Base-by-base conservation (phyloP, 805 yeast species). In the Metschnikowia vanudenii region DNA sequence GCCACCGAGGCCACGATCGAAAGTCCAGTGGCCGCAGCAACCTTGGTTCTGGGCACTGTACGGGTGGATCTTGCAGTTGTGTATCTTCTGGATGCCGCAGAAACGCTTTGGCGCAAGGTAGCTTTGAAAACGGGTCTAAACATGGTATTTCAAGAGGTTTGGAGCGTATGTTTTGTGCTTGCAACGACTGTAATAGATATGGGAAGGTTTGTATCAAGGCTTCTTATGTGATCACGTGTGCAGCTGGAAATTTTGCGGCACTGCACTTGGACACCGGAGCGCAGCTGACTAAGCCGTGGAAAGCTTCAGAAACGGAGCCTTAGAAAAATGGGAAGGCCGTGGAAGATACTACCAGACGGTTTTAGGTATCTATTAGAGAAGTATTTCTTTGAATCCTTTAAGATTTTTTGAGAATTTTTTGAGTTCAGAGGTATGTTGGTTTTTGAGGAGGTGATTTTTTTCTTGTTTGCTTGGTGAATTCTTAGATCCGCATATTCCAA, bases 81-180 rank as follows among this genome's bases (percentile, higher is more conserved):
- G 37, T 41, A 41, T 17, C 51, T 44, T 31, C 57, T 45, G 33
- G 48, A 16, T 18, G 44, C 33, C 2, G 41, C 35, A n/a, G 36
- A 19, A 12, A 24, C 30, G 24, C 42, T 42, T 13, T 39, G 49
- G 48, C 56, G 58, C 44, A 52, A 35, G 3, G 48, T 32, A 41
- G 44, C 39, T 41, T 37, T 46, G 43, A 51, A 45, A 17, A 41
- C 49, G 19, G 55, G 45, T 51, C 56, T 54, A 39, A 50, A 53
- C 58, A 54, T 54, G 35, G 35, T 12, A 22, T 22, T 33, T 40
- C 33, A 24, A n/a, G 19, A 12, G 9, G 32, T 30, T 34, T 26
- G 17, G 33, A 26, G 29, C 8, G 29, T 9, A 11, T 5, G 28
- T 8, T 26, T 26, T 26, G 5, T 6, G 28, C 10, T 26, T 26